Evolutionary conservation across 148 eudicot species (phyloP).

Genomic region (Fallopia convolvulus): DNA sequence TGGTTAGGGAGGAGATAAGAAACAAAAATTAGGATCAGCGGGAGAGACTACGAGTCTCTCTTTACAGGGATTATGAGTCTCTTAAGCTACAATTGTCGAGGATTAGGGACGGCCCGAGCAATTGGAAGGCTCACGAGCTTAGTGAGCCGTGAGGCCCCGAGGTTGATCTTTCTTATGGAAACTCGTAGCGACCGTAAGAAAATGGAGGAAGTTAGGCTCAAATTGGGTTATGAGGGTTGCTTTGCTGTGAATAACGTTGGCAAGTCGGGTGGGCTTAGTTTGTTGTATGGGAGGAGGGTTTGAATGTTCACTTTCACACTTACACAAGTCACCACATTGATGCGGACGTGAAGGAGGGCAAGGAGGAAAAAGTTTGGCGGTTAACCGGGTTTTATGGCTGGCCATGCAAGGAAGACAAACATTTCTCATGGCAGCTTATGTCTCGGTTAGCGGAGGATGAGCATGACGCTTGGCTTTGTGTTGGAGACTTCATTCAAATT

Average conservation of each 20-base stretch:
- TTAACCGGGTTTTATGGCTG: background rate
- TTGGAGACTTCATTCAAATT: background rate
- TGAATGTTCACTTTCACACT: background rate
- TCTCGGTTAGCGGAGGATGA: background rate
- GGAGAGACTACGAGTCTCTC: too few relatives aligned
- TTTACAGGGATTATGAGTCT: too few relatives aligned
- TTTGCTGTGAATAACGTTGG: background rate
- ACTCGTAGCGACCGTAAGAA: background rate
- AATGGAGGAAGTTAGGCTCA: background rate
- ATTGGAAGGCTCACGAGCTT: too few relatives aligned
- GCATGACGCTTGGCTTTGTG: background rate
- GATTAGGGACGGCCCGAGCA: too few relatives aligned
- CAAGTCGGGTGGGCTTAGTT: background rate
- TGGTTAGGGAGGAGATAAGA: too few relatives aligned
- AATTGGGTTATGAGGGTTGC: background rate
- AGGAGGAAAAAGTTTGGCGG: background rate
- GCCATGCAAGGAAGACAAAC: background rate
- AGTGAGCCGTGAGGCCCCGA: background rate
- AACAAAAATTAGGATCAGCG: too few relatives aligned
- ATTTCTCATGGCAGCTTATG: background rate
- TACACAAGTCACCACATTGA: background rate
- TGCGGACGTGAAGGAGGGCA: background rate
- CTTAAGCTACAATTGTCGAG: too few relatives aligned
- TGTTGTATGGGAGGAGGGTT: background rate
- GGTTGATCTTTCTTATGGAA: background rate